Conservation (phyloP, 495 filamentous ascomycete genomes). For the Aspergillus wentii region DNA sequence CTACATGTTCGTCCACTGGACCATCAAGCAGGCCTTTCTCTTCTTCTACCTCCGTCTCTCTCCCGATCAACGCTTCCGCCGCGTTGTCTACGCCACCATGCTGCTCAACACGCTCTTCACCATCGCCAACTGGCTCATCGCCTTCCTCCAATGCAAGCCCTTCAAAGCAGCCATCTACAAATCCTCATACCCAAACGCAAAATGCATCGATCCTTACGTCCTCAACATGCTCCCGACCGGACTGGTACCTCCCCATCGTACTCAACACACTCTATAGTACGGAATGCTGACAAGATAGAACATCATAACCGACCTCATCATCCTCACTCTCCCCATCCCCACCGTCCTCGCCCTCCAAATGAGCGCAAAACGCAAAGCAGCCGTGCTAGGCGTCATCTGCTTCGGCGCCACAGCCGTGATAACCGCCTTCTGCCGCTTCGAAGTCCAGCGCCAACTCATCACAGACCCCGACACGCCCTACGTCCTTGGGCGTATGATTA, state of each 20-base stretch:
- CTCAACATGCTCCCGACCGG: constrained; percentile 1
- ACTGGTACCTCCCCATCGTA: not conserved
- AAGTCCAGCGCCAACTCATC: constrained; percentile 16
- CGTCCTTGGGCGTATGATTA: constrained; percentile 27
- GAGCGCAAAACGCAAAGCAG: not conserved
- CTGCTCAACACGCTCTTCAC: not conserved
- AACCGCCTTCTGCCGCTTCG: constrained; percentile 10
- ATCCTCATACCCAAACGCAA: not conserved
- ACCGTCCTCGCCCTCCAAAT: constrained; percentile 2
- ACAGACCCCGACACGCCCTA: constrained; percentile 16
- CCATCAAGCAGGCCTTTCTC: constrained; percentile 25
- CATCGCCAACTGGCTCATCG: constrained; percentile 4
- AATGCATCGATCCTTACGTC: constrained; percentile 1
- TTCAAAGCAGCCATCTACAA: not conserved
- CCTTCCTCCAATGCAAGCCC: constrained; percentile 4
- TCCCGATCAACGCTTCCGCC: not conserved
- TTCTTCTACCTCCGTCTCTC: constrained; percentile 37
- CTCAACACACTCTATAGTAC: not conserved
- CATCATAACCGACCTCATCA: constrained; percentile 3
- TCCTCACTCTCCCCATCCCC: constrained; percentile 3
- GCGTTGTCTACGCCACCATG: constrained; percentile 4
- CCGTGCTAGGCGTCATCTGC: constrained; percentile 2
- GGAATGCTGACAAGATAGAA: not conserved
- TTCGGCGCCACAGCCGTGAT: constrained; percentile 4
- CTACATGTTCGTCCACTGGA: constrained; percentile 18